phyloP scores from a whole-genome alignment of 352 stramenopile genomes.

The Phytophthora idaei region DNA sequence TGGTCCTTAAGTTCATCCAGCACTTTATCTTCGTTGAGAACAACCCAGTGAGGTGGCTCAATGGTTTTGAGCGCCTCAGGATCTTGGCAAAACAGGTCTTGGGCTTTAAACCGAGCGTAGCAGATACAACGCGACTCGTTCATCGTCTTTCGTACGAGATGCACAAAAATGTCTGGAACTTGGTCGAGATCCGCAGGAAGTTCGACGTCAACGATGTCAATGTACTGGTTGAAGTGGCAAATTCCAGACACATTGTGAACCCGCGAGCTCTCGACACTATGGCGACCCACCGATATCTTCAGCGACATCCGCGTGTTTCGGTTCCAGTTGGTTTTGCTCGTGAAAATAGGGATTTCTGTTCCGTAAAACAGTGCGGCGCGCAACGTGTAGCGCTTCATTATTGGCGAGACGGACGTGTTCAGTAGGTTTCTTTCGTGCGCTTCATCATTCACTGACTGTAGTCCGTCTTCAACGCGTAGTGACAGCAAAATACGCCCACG shows the following conservation, averaged over 20 bases:
- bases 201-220: conserved; percentile 60
- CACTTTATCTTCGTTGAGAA: conserved; percentile 76
- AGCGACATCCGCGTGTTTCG: conserved; percentile 80
- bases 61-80: conserved; percentile 41
- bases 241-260: conserved; percentile 74
- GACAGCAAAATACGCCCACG: conserved; percentile 75
- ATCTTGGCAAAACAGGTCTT: conserved; percentile 65
- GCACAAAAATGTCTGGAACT: conserved; percentile 81
- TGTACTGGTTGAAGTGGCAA: conserved; percentile 82
- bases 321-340: conserved; percentile 71
- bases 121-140: conserved; percentile 74
- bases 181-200: conserved; percentile 76
- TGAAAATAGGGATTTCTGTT: conserved; percentile 81
- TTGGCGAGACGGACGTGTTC: conserved; percentile 39
- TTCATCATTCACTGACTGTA: conserved; percentile 71
- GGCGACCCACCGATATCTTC: conserved; percentile 65
- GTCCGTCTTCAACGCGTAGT: conserved; percentile 65
- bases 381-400: conserved; percentile 63
- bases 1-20: conserved; percentile 82
- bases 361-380: conserved; percentile 73
- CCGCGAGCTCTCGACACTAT: conserved; percentile 58
- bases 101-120: conserved; percentile 78
- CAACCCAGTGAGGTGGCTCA: conserved; percentile 67
- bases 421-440: conserved; percentile 72
- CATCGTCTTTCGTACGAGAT: conserved; percentile 66